Percentiles rank a stretch among this genome's conserved stretches.
phyloP scores from a whole-genome alignment of 2,329 filamentous ascomycete species.

The Colletotrichum salicis region DNA sequence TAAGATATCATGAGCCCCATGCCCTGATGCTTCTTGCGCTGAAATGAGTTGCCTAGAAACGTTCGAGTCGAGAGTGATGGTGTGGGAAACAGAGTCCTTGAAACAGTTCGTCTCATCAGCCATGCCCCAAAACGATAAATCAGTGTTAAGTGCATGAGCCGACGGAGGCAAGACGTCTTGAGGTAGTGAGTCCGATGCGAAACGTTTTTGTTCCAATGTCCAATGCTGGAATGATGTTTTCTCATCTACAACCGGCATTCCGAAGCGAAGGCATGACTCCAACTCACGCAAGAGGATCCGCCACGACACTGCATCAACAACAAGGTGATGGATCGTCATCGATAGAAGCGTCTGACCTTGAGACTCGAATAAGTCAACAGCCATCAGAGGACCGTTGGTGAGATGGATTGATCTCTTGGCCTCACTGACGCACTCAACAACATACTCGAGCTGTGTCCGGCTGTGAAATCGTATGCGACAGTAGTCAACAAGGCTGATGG shows the following conservation, averaged over 20 bases:
- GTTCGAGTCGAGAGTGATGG: constrained; percentile 37
- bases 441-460: constrained; percentile 5
- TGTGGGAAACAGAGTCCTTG: constrained; percentile 40
- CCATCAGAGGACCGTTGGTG: not conserved
- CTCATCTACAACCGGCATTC: not conserved
- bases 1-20: constrained; percentile 51
- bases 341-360: constrained; percentile 40
- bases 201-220: not conserved
- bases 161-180: not conserved
- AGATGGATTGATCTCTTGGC: constrained; percentile 11
- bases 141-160: constrained; percentile 32
- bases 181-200: not conserved
- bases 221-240: not conserved
- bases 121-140: constrained; percentile 43
- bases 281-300: constrained; percentile 55
- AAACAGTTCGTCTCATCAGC: constrained; percentile 34
- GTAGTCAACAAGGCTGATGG: not conserved
- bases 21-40: constrained; percentile 43
- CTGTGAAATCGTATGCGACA: constrained; percentile 14
- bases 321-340: constrained; percentile 49
- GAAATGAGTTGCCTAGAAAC: constrained; percentile 43
- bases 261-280: constrained; percentile 46
- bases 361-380: constrained; percentile 8
- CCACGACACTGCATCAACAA: constrained; percentile 59
- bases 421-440: constrained; percentile 18